phyloP scores from a whole-genome alignment of 768 basidiomycete genomes.

The Mrakia frigida region DNA sequence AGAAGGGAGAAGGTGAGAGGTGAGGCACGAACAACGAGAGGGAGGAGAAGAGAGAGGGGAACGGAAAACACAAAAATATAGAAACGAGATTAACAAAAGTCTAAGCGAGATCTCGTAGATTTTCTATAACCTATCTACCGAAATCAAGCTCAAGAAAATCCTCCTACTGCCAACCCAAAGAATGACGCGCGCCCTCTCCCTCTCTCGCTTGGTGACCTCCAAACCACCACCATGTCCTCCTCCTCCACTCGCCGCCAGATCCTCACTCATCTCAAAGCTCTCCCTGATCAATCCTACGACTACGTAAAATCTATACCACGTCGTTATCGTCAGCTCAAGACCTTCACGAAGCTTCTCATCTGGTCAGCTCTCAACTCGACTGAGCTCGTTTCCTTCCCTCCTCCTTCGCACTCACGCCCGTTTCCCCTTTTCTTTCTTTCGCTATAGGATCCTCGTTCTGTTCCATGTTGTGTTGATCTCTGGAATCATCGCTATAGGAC shows the following conservation, averaged over 20 bases:
- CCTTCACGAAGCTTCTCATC: conserved; percentile 23
- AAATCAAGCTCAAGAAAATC: too few relatives aligned
- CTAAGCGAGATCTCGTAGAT: too few relatives aligned
- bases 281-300: not conserved
- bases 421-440: not conserved
- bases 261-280: not conserved
- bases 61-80: too few relatives aligned
- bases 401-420: not conserved
- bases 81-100: too few relatives aligned
- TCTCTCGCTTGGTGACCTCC: too few relatives aligned
- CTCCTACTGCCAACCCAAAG: too few relatives aligned
- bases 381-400: too few relatives aligned
- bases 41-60: too few relatives aligned
- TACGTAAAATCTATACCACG: conserved; percentile 12
- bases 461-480: conserved; percentile 29
- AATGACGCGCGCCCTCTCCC: too few relatives aligned
- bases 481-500: conserved; percentile 15
- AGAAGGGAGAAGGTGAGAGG: too few relatives aligned
- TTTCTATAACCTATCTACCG: too few relatives aligned
- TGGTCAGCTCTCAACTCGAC: conserved; percentile 16
- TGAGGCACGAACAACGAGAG: too few relatives aligned
- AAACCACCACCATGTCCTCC: not conserved
- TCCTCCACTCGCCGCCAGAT: not conserved
- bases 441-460: conserved; percentile 19
- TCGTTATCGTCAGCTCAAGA: conserved; percentile 17